Base-by-base conservation (phyloP, 2,329 filamentous ascomycete genomes). In the Penicillium sp. region DNA sequence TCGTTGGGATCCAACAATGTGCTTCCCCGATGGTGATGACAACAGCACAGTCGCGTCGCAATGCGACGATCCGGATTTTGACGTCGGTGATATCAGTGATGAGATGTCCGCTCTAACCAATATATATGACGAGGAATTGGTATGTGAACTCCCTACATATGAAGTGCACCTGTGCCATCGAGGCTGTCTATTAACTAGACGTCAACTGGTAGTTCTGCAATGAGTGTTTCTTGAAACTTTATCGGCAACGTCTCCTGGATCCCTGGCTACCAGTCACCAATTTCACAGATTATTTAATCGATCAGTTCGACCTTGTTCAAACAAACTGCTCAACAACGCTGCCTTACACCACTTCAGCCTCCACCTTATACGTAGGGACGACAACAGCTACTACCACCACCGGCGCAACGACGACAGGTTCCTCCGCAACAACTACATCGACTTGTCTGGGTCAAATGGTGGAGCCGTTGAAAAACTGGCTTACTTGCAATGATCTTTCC, bases 261-360 rank as follows among this genome's bases (percentile, higher is more conserved):
- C 47, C 31, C 8, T 49, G 33, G 31, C 47, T 49, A 7, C 29
- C 47, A 11, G n/a, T 25, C n/a, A 26, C 47, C 6, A 49, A 40
- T 18, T 49, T 49, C 31, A 49, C 31, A 8, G n/a, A n/a, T n/a
- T n/a, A n/a, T n/a, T n/a, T n/a, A n/a, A n/a, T n/a, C n/a, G n/a
- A n/a, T n/a, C n/a, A 49, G 23, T 25, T 49, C 11, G 35, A 41
- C 47, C 15, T 26, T 49, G 15, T 49, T 26, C 33, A 49, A 27
- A 23, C 18, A 6, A 49, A 49, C 35, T 49, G 47, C 47, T 49
- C 47, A 14, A 49, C 47, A 49, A 37, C 47, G 14, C n/a, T 49
- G 15, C 47, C 47, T 3, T 49, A 49, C 15, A 49, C 46, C 29
- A 49, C 47, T 26, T 49, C 33, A 26, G 27, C 46, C 27, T 49